These are phyloP conservation scores for Yamadazyma kanchanaburiensis DNA, from an alignment of 1,139 yeast species.

Conservation along the genomic window DNA sequence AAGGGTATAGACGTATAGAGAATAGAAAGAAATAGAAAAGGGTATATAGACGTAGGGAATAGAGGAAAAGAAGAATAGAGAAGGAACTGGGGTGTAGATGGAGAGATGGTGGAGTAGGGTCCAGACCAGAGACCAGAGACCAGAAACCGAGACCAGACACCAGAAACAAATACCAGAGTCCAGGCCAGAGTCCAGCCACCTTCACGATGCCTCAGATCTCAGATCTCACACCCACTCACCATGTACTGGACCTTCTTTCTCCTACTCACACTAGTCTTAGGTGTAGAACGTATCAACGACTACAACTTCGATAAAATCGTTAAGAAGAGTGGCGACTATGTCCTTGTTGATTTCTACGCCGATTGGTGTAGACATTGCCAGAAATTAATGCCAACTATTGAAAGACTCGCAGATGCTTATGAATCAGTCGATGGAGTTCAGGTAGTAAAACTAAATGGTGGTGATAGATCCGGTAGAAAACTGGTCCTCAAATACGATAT, in stretches of 20 bases:
- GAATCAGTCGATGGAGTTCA: conserved; percentile 46
- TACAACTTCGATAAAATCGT: conserved; percentile 55
- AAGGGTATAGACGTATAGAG: background rate
- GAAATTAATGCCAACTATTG: conserved; percentile 61
- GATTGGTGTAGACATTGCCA: conserved; percentile 84
- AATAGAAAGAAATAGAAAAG: too few species aligned
- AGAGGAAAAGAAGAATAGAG: too few species aligned
- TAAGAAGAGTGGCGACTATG: conserved; percentile 52
- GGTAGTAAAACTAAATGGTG: conserved; percentile 58
- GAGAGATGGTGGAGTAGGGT: too few species aligned
- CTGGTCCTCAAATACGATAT: conserved; percentile 54
- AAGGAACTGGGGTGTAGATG: too few species aligned
- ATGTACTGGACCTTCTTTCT: too few species aligned
- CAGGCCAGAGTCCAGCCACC: too few species aligned
- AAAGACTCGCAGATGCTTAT: conserved; percentile 52
- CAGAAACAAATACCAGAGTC: too few species aligned
- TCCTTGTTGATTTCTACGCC: conserved; percentile 74
- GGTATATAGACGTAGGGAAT: too few species aligned
- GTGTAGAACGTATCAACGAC: conserved; percentile 29
- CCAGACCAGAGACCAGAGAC: too few species aligned
- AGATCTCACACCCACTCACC: too few species aligned
- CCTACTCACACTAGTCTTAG: conserved; percentile 5
- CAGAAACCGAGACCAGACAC: too few species aligned
- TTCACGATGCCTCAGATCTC: too few species aligned
- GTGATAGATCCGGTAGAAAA: conserved; percentile 57